Evolutionary conservation across 139 green algal species (phyloP).

Genomic region (Ostreobium quekettii): DNA sequence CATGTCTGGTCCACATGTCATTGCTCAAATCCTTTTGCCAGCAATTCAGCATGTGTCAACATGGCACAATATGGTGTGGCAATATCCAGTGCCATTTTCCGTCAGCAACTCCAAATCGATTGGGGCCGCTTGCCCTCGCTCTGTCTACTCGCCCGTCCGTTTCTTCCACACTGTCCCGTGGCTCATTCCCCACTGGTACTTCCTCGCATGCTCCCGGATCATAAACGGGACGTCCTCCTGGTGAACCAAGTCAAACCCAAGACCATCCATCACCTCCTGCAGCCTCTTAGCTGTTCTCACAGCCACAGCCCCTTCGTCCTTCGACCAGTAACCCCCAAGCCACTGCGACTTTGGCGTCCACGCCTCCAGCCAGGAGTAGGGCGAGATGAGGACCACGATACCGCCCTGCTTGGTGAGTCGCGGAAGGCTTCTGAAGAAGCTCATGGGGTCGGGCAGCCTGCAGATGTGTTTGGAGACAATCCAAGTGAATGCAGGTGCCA

Average conservation of each 20-base stretch:
- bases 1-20: too few species aligned
- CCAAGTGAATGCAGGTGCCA: too few species aligned
- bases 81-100: too few species aligned
- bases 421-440: constrained; percentile 17
- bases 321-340: constrained; percentile 29
- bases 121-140: too few species aligned
- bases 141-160: too few species aligned
- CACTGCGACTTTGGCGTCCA: constrained; percentile 27
- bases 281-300: background rate
- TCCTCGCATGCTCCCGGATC: constrained; percentile 46
- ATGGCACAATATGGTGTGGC: too few species aligned
- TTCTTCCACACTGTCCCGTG: constrained; percentile 38
- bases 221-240: constrained; percentile 50
- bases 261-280: constrained; percentile 7
- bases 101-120: too few species aligned
- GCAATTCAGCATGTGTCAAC: too few species aligned
- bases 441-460: constrained; percentile 37
- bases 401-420: constrained; percentile 13
- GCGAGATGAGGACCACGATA: constrained; percentile 31
- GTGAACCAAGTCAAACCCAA: constrained; percentile 11
- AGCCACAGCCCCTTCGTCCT: constrained; percentile 22
- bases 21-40: too few species aligned
- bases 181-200: constrained; percentile 48
- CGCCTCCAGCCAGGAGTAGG: constrained; percentile 38
- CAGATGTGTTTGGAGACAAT: constrained; percentile 44